Evolutionary conservation across 192 early-diverging fungal genomes (phyloP).

Genomic region (Linnemannia exigua): DNA sequence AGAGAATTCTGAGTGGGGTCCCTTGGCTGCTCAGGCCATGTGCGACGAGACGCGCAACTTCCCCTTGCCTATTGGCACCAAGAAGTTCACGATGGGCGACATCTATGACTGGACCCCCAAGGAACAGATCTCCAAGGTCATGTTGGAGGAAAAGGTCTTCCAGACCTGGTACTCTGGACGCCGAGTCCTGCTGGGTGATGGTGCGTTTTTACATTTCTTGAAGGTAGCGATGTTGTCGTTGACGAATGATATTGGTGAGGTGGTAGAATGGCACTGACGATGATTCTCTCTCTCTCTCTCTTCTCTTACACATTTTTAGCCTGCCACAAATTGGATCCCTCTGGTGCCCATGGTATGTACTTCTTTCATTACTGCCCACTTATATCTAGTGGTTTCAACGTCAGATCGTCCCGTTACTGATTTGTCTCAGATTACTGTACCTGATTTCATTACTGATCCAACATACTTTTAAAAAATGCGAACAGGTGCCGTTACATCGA

Average conservation of each 20-base stretch:
- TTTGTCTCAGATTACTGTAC: too few species aligned
- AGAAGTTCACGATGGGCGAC: background rate
- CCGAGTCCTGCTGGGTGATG: background rate
- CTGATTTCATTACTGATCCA: background rate
- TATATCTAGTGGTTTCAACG: background rate
- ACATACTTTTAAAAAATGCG: background rate
- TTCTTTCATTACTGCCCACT: background rate
- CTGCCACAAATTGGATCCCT: constrained; percentile 12
- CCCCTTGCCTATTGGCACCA: background rate
- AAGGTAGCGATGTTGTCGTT: background rate
- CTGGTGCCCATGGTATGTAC: constrained; percentile 2
- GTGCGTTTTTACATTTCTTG: background rate
- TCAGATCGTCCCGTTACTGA: too few species aligned
- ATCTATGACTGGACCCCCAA: constrained; percentile 7
- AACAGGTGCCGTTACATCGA: constrained; percentile 11
- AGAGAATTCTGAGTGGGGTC: constrained; percentile 2
- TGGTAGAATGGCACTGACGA: background rate
- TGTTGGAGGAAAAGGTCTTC: constrained; percentile 18
- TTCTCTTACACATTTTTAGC: background rate
- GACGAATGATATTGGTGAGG: background rate
- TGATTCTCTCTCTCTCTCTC: background rate
- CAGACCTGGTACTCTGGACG: constrained; percentile 9
- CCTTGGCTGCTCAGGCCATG: background rate
- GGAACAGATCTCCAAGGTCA: constrained; percentile 7
- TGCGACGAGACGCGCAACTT: background rate